Evolutionary conservation across 108 stramenopile species (phyloP).

Genomic region (Discostella pseudostelligera): DNA sequence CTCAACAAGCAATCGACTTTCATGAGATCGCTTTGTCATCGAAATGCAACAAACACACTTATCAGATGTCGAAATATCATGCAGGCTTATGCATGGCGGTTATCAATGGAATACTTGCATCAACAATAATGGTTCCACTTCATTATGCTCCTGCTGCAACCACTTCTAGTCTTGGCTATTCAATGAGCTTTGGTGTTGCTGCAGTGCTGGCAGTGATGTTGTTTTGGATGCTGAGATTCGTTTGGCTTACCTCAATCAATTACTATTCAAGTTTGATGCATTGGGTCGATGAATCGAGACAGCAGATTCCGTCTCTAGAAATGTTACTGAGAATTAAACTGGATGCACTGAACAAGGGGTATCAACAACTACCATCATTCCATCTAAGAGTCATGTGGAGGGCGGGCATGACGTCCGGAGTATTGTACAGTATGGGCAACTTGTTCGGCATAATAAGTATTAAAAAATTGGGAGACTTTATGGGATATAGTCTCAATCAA

Average conservation of each 20-base stretch:
- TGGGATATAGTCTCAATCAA: slow-evolving; percentile 70
- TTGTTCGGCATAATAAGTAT: slow-evolving; percentile 67
- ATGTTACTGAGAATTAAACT: slow-evolving; percentile 4
- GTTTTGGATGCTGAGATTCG: slow-evolving; percentile 60
- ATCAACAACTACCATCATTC: slow-evolving; percentile 59
- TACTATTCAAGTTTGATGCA: not conserved
- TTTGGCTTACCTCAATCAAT: slow-evolving; percentile 29
- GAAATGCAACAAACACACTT: slow-evolving; percentile 9
- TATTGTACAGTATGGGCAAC: slow-evolving; percentile 69
- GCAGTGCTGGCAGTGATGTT: slow-evolving; percentile 57
- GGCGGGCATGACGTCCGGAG: slow-evolving; percentile 51
- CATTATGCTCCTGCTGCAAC: slow-evolving; percentile 50
- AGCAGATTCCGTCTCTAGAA: slow-evolving; percentile 2
- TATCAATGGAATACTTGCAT: slow-evolving; percentile 53
- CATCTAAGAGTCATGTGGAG: slow-evolving; percentile 61
- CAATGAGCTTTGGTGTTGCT: slow-evolving; percentile 75
- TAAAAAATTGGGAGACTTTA: slow-evolving; percentile 71
- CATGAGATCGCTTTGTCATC: slow-evolving; percentile 17
- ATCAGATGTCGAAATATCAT: slow-evolving; percentile 40
- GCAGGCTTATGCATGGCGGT: slow-evolving; percentile 46
- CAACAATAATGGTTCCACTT: slow-evolving; percentile 58
- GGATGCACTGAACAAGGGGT: slow-evolving; percentile 41
- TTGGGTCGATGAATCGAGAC: not conserved
- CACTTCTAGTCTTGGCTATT: slow-evolving; percentile 64
- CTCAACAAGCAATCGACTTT: slow-evolving; percentile 39